A percentile compares a stretch with the other conserved stretches of the same genome.
phyloP scores from a whole-genome alignment of 2,329 filamentous ascomycete species.

The Ophiostoma perfectum region DNA sequence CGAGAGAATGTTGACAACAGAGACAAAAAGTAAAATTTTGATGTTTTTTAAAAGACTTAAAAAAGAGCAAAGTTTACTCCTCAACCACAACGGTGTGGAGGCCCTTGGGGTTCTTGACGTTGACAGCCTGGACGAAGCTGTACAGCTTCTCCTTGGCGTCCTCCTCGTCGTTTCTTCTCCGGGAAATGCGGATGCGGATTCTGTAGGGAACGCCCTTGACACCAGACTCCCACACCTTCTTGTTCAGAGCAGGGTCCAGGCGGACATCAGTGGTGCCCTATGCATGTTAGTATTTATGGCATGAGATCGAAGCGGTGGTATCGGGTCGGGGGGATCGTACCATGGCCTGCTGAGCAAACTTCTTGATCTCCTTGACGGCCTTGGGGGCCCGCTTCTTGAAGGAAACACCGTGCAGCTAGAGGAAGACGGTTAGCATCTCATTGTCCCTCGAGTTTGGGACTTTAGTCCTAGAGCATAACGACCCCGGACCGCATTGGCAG shows the following conservation, averaged over 20 bases:
- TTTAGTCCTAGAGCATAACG: no score
- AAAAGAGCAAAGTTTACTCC: conserved; percentile 46
- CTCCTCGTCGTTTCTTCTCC: conserved; percentile 99
- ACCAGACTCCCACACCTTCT: conserved; percentile 99
- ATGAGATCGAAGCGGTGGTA: neutral
- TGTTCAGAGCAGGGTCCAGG: conserved; percentile 97
- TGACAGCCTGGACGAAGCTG: conserved; percentile 99
- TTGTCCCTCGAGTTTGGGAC: neutral
- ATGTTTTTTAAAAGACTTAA: conserved; percentile 9
- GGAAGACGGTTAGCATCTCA: conserved; percentile 12
- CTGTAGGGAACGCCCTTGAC: conserved; percentile 98
- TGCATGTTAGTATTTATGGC: conserved; percentile 4
- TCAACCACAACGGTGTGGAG: conserved; percentile 85
- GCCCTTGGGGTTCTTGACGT: conserved; percentile 99
- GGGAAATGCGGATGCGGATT: conserved; percentile 95
- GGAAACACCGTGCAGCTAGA: conserved; percentile 84
- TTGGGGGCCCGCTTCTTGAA: conserved; percentile 99
- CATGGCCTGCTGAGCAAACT: conserved; percentile 90
- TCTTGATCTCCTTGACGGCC: conserved; percentile 99
- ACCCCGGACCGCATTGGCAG: no score
- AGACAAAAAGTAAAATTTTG: conserved; percentile 3
- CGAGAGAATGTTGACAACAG: neutral
- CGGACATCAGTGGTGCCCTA: conserved; percentile 96
- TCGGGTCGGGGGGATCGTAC: conserved; percentile 51
- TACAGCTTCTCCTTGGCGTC: conserved; percentile 99